These are phyloP conservation scores for Salvia hispanica DNA, from an alignment of 257 asterid species.

Conservation along the genomic window DNA sequence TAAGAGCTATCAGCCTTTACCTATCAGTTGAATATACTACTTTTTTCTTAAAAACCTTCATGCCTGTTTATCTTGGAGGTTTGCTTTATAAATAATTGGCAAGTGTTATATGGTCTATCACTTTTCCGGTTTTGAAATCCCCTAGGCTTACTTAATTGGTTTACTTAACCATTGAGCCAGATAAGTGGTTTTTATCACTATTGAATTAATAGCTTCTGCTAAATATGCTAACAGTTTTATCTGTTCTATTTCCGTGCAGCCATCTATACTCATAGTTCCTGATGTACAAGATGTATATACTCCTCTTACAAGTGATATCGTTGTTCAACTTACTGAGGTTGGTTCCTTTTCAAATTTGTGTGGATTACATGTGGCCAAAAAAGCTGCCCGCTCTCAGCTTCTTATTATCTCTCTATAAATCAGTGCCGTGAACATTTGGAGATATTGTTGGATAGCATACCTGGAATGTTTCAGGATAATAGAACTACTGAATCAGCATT, in stretches of 20 bases:
- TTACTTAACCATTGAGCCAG: constrained; percentile 12
- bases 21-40: background rate
- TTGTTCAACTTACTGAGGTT: constrained; percentile 77
- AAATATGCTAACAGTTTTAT: constrained; percentile 20
- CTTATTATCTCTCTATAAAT: constrained; percentile 26
- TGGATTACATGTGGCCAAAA: constrained; percentile 11
- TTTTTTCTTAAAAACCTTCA: constrained; percentile 9
- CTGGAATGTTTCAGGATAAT: constrained; percentile 78
- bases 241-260: constrained; percentile 53
- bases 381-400: constrained; percentile 1
- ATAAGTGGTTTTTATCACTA: background rate
- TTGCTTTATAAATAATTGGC: background rate
- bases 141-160: background rate
- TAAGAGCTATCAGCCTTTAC: constrained; percentile 23
- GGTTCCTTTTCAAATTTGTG: constrained; percentile 4
- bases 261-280: constrained; percentile 93
- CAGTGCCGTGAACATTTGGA: constrained; percentile 91
- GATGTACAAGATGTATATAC: constrained; percentile 94
- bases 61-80: constrained; percentile 1
- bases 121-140: background rate
- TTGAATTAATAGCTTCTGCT: constrained; percentile 19
- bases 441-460: constrained; percentile 78
- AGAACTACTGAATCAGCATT: constrained; percentile 85
- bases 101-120: background rate
- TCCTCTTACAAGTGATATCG: constrained; percentile 83